Evolutionary conservation across 768 basidiomycete species (phyloP).

Genomic region (Leucocoprinus sp.): DNA sequence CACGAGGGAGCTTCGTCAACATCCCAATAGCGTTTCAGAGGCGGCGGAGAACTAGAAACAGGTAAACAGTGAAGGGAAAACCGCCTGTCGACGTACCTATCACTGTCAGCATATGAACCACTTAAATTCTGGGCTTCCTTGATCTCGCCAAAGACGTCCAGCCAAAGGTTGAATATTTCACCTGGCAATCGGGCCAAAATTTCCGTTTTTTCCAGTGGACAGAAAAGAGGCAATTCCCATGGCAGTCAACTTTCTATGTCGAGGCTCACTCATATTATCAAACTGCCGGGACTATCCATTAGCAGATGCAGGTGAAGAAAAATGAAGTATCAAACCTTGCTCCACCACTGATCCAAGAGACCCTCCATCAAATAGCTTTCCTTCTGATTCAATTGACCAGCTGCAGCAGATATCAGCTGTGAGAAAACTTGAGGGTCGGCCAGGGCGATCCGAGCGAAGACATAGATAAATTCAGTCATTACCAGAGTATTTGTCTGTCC

Average conservation of each 20-base stretch:
- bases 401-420: slow-evolving; percentile 59
- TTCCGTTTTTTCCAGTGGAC: slow-evolving; percentile 63
- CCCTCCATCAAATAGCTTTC: slow-evolving; percentile 55
- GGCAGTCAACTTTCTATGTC: slow-evolving; percentile 75
- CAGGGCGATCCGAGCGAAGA: slow-evolving; percentile 68
- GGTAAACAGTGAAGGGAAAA: neutral
- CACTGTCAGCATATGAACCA: neutral
- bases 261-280: slow-evolving; percentile 84
- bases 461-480: slow-evolving; percentile 62
- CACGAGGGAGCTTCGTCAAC: slow-evolving; percentile 45
- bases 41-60: slow-evolving; percentile 26
- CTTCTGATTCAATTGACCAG: slow-evolving; percentile 33
- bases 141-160: slow-evolving; percentile 82
- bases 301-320: slow-evolving; percentile 5
- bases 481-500: slow-evolving; percentile 31
- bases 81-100: neutral
- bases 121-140: slow-evolving; percentile 51
- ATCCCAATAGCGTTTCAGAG: slow-evolving; percentile 65
- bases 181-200: slow-evolving; percentile 62
- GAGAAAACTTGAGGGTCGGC: slow-evolving; percentile 60
- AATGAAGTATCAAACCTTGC: slow-evolving; percentile 41
- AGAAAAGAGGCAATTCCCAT: slow-evolving; percentile 76
- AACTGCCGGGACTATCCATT: slow-evolving; percentile 45
- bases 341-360: slow-evolving; percentile 77
- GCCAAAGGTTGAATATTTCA: slow-evolving; percentile 82